Conservation (phyloP, 305 asterid genomes). For the Nicotiana rustica region DNA sequence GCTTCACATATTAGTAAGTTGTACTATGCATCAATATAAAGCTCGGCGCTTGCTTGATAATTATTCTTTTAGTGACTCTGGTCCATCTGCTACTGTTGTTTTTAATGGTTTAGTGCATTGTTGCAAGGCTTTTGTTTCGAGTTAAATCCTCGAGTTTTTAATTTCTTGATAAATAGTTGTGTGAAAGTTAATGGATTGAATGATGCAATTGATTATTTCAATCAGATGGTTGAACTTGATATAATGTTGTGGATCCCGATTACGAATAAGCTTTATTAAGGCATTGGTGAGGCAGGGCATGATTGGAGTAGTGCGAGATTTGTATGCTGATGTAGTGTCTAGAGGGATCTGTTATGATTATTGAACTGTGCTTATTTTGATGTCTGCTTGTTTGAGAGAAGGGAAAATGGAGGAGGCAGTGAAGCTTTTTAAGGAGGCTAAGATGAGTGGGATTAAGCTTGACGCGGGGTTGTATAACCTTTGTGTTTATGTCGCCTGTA, state of each 20-base stretch:
- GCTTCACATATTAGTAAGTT: constrained; percentile 71
- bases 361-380: constrained; percentile 65
- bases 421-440: constrained; percentile 59
- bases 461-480: constrained; percentile 53
- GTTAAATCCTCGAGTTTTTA: constrained; percentile 51
- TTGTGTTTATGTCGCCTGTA: constrained; percentile 66
- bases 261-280: constrained; percentile 55
- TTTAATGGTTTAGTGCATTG: constrained; percentile 55
- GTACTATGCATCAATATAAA: constrained; percentile 41
- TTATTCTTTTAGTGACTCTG: constrained; percentile 51
- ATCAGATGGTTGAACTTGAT: constrained; percentile 53
- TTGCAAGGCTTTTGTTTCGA: constrained; percentile 57
- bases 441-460: constrained; percentile 55
- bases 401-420: constrained; percentile 64
- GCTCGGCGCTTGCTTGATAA: constrained; percentile 54
- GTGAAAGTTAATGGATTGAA: constrained; percentile 51
- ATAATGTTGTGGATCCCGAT: constrained; percentile 42
- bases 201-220: constrained; percentile 70
- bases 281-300: constrained; percentile 54
- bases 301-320: constrained; percentile 50
- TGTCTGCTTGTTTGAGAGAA: constrained; percentile 63
- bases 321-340: constrained; percentile 53
- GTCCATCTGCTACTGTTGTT: constrained; percentile 50
- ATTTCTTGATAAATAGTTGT: constrained; percentile 61
- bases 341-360: constrained; percentile 55